These are phyloP conservation scores for Agaricus blazei DNA, from an alignment of 768 basidiomycete species.

Conservation along the genomic window DNA sequence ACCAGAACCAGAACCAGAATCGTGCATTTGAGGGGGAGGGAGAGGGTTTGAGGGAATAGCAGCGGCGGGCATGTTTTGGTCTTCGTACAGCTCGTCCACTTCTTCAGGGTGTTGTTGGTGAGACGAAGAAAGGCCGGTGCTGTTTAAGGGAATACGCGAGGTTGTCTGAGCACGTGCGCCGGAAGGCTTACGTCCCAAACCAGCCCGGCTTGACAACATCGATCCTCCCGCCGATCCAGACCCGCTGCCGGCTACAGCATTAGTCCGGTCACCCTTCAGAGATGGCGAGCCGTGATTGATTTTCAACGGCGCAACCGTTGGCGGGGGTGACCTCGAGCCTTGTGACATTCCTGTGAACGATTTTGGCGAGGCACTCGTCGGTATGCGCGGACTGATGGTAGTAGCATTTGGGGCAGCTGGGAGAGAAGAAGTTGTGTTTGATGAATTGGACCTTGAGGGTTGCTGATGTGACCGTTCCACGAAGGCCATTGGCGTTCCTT, in stretches of 20 bases:
- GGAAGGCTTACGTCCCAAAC: constrained; percentile 66
- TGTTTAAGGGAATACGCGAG: constrained; percentile 31
- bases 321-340: constrained; percentile 1
- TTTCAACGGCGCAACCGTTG: background rate
- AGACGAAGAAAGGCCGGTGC: constrained; percentile 25
- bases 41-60: background rate
- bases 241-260: constrained; percentile 10
- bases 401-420: background rate
- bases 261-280: constrained; percentile 3
- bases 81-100: constrained; percentile 22
- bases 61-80: constrained; percentile 12
- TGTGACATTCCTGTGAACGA: background rate
- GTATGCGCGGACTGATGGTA: constrained; percentile 8
- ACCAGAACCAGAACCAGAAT: background rate
- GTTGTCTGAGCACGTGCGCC: constrained; percentile 74
- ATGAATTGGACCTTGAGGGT: background rate
- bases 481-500: constrained; percentile 35
- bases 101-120: constrained; percentile 30
- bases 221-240: background rate
- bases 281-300: background rate
- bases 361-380: background rate
- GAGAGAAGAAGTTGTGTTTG: constrained; percentile 14
- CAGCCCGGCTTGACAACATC: constrained; percentile 24
- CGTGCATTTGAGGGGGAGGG: background rate
- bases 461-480: constrained; percentile 14